A percentile compares a stretch with the other conserved stretches of the same genome.
phyloP scores from a whole-genome alignment of 257 asterid genomes.

The Penstemon barbatus region DNA sequence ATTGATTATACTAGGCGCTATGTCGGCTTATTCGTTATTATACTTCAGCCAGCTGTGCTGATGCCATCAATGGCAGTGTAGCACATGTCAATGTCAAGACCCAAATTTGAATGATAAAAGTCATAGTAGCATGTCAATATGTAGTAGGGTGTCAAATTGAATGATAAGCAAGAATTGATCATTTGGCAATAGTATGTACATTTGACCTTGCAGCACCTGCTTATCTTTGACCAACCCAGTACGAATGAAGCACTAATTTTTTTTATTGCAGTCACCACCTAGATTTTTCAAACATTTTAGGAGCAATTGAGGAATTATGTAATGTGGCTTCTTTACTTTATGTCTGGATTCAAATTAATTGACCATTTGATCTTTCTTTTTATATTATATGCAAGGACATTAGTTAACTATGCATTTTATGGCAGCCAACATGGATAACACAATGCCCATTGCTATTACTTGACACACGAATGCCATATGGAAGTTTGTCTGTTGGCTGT shows the following conservation, averaged over 20 bases:
- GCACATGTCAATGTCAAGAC: no score
- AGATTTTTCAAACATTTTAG: neutral
- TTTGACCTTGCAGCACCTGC: no score
- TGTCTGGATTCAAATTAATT: neutral
- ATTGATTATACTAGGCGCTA: neutral
- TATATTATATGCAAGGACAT: conserved; percentile 1
- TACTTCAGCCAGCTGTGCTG: neutral
- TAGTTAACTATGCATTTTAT: conserved; percentile 20
- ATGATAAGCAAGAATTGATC: no score
- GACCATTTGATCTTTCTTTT: conserved; percentile 8
- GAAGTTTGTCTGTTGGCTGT: conserved; percentile 90
- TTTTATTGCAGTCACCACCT: neutral
- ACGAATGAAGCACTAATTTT: no score
- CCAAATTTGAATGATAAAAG: no score
- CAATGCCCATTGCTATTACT: conserved; percentile 92
- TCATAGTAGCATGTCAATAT: no score
- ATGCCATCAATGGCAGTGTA: no score
- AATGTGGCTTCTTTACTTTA: neutral
- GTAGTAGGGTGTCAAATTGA: no score
- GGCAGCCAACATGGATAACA: conserved; percentile 92
- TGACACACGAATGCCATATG: conserved; percentile 92
- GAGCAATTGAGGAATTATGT: neutral
- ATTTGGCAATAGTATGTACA: no score
- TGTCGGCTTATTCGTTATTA: conserved; percentile 1
- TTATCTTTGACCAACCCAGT: no score